Evolutionary conservation across 108 stramenopile species (phyloP).

Genomic region (Cyclostephanos tholiformis): DNA sequence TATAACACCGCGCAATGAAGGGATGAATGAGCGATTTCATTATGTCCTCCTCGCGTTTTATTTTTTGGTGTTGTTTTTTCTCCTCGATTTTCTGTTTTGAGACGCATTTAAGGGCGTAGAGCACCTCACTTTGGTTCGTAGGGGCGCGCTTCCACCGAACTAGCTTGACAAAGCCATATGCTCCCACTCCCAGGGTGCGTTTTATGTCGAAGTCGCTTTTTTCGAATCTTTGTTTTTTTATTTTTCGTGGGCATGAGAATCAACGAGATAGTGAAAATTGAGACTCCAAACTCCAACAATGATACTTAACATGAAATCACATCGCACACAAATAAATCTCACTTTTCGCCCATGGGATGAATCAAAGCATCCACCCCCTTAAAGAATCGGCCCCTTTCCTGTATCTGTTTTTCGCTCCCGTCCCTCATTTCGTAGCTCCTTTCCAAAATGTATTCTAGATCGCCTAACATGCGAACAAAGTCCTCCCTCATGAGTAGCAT

Average conservation of each 20-base stretch:
- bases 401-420: neutral
- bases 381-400: neutral
- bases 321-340: conserved; percentile 2
- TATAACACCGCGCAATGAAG: conserved; percentile 54
- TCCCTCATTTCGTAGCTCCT: conserved; percentile 39
- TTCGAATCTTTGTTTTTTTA: conserved; percentile 23
- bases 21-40: conserved; percentile 62
- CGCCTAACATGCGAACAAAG: conserved; percentile 67
- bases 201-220: conserved; percentile 53
- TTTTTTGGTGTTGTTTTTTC: conserved; percentile 54
- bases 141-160: conserved; percentile 48
- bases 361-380: neutral
- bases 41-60: conserved; percentile 58
- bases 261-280: conserved; percentile 2
- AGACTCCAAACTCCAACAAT: neutral
- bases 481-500: conserved; percentile 67
- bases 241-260: neutral
- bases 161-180: conserved; percentile 54
- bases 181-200: conserved; percentile 57
- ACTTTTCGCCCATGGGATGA: conserved; percentile 18
- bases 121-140: conserved; percentile 21
- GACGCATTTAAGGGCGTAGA: conserved; percentile 61
- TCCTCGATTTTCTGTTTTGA: conserved; percentile 61
- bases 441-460: conserved; percentile 57
- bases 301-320: neutral